These are phyloP conservation scores for Cyberlindnera mississippiensis DNA, from an alignment of 805 yeast genomes.

Conservation along the genomic window DNA sequence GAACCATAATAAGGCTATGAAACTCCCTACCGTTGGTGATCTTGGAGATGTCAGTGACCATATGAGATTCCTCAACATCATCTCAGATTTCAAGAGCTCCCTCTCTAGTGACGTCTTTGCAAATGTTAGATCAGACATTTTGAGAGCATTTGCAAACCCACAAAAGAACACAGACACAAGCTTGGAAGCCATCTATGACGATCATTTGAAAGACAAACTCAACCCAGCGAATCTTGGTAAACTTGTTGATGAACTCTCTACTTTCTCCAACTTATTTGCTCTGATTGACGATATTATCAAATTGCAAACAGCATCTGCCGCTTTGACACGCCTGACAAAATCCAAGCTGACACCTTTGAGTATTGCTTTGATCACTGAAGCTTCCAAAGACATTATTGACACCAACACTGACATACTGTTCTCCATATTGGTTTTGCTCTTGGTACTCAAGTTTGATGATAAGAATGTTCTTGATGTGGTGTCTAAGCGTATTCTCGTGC, in stretches of 20 bases:
- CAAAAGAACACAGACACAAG: slow-evolving; percentile 24
- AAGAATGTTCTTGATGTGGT: slow-evolving; percentile 17
- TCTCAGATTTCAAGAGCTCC: slow-evolving; percentile 38
- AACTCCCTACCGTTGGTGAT: slow-evolving; percentile 14
- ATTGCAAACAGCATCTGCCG: slow-evolving; percentile 20
- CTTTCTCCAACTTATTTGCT: slow-evolving; percentile 34
- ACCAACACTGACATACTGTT: slow-evolving; percentile 30
- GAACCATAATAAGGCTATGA: slow-evolving; percentile 26
- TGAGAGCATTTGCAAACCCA: slow-evolving; percentile 34
- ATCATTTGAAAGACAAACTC: slow-evolving; percentile 38
- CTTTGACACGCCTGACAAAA: neutral
- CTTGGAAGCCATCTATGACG: slow-evolving; percentile 36
- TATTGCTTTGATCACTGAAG: slow-evolving; percentile 24
- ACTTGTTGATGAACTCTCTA: slow-evolving; percentile 38
- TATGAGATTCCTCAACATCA: slow-evolving; percentile 30
- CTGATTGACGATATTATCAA: slow-evolving; percentile 36
- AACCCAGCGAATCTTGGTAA: slow-evolving; percentile 35
- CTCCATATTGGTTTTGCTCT: slow-evolving; percentile 32
- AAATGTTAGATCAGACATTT: slow-evolving; percentile 32
- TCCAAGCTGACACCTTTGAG: slow-evolving; percentile 25
- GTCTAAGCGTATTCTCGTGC: slow-evolving; percentile 17
- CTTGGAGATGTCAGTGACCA: slow-evolving; percentile 18
- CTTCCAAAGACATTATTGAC: slow-evolving; percentile 28
- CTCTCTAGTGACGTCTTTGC: slow-evolving; percentile 35
- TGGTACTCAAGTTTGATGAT: slow-evolving; percentile 36